Conservation (phyloP, 306 rosid species). For the Corylus avellana region DNA sequence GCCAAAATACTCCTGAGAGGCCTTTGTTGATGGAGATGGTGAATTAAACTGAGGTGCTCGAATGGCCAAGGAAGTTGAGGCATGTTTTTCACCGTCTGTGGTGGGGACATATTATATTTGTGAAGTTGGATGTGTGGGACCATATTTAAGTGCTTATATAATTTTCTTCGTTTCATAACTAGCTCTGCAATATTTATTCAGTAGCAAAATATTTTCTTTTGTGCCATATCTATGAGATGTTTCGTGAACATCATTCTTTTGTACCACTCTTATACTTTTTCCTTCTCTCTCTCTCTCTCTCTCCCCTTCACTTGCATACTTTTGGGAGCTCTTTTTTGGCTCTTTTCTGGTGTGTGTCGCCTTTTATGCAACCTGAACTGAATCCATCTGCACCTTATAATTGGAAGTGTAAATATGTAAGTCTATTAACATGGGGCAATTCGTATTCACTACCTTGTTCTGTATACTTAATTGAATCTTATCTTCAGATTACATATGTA, state of each 20-base stretch:
- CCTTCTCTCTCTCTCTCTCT: neutral
- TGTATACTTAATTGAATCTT: too few relatives aligned
- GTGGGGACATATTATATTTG: neutral
- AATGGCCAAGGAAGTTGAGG: neutral
- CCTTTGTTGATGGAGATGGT: neutral
- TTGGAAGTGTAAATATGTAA: neutral
- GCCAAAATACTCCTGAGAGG: neutral
- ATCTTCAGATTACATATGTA: too few relatives aligned
- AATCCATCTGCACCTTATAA: neutral
- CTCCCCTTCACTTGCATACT: neutral
- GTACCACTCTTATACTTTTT: neutral
- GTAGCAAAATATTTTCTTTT: too few relatives aligned
- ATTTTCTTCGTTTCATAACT: neutral
- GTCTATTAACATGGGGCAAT: neutral
- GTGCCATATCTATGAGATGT: neutral
- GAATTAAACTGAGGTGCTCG: neutral
- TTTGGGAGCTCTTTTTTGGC: neutral
- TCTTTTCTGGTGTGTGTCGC: neutral
- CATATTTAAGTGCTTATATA: neutral
- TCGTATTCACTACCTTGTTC: too few relatives aligned
- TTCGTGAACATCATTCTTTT: neutral
- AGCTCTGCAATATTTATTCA: too few relatives aligned
- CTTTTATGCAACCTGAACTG: neutral
- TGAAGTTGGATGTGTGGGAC: neutral
- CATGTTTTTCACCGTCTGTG: neutral